These are phyloP conservation scores for Gryganskiella cystojenkinii DNA, from an alignment of 192 early-diverging fungal species.

Conservation along the genomic window DNA sequence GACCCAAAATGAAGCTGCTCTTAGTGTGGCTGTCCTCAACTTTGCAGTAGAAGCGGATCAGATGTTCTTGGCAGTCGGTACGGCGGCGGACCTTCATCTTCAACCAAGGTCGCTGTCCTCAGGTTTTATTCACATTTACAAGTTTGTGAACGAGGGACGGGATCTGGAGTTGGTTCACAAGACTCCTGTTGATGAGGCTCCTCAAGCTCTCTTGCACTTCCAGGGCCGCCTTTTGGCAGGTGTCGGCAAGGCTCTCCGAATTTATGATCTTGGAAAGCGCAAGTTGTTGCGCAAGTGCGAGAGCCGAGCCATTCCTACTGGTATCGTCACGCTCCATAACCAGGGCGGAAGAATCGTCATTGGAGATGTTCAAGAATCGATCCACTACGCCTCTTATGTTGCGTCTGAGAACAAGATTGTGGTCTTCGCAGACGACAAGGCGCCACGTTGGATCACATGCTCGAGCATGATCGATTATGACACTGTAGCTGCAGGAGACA, in stretches of 20 bases:
- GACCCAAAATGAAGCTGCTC: conserved; percentile 85
- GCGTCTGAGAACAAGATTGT: conserved; percentile 83
- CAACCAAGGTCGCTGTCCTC: conserved; percentile 74
- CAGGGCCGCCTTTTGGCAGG: conserved; percentile 91
- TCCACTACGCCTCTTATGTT: conserved; percentile 80
- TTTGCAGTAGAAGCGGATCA: conserved; percentile 69
- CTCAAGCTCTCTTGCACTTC: conserved; percentile 85
- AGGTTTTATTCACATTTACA: conserved; percentile 82
- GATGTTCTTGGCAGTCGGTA: conserved; percentile 85
- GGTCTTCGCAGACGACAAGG: conserved; percentile 94
- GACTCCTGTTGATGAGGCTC: conserved; percentile 89
- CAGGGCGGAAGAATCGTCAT: conserved; percentile 86
- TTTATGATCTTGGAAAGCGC: conserved; percentile 93
- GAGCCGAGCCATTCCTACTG: conserved; percentile 77
- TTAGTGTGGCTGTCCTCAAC: conserved; percentile 74
- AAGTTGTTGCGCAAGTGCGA: conserved; percentile 94
- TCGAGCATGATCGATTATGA: conserved; percentile 90
- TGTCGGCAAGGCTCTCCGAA: conserved; percentile 84
- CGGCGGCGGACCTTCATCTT: conserved; percentile 74
- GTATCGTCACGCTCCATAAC: conserved; percentile 78
- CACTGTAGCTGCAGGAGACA: conserved; percentile 93
- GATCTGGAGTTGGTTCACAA: conserved; percentile 84
- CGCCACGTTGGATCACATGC: conserved; percentile 86
- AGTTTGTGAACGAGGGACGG: conserved; percentile 70
- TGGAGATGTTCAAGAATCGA: conserved; percentile 90